Percentiles rank a stretch among this genome's conserved stretches.
phyloP scores from a whole-genome alignment of 495 filamentous ascomycete species.

The Penicillium parvum region DNA sequence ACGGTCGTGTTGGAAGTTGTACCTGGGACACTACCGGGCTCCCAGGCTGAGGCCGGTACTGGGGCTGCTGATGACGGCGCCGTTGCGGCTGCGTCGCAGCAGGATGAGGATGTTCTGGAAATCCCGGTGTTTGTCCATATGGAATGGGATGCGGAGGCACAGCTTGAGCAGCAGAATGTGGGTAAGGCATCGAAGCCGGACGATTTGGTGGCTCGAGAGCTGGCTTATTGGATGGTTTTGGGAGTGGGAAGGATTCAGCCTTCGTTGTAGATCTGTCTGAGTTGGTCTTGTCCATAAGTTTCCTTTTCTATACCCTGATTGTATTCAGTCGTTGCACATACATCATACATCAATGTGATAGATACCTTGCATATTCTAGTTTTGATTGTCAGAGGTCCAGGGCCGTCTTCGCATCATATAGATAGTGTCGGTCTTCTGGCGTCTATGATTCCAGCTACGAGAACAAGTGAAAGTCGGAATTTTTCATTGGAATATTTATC shows the following conservation, averaged over 20 bases:
- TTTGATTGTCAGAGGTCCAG: not conserved
- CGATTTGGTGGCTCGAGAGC: conserved; percentile 58
- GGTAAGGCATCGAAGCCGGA: conserved; percentile 48
- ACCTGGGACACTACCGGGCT: conserved; percentile 52
- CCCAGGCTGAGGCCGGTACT: conserved; percentile 22
- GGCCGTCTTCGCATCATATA: no score
- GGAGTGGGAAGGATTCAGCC: conserved; percentile 71
- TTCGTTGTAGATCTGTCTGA: conserved; percentile 12
- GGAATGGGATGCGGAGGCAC: conserved; percentile 82
- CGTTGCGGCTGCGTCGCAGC: conserved; percentile 40
- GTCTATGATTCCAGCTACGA: no score
- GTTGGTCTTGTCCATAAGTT: conserved; percentile 4
- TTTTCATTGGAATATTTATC: conserved; percentile 30
- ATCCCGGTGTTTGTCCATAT: conserved; percentile 89
- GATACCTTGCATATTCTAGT: not conserved
- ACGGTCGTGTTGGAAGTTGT: conserved; percentile 87
- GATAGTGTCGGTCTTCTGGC: no score
- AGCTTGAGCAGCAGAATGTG: conserved; percentile 56
- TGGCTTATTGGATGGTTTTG: conserved; percentile 93
- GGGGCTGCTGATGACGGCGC: conserved; percentile 13
- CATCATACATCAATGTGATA: not conserved
- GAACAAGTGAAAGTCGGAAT: conserved; percentile 19
- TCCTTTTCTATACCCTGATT: conserved; percentile 16
- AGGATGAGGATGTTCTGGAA: conserved; percentile 88
- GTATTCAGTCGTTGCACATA: conserved; percentile 7